Base-by-base conservation (phyloP, 129 eudicot genomes). In the Escallonia herrerae region DNA sequence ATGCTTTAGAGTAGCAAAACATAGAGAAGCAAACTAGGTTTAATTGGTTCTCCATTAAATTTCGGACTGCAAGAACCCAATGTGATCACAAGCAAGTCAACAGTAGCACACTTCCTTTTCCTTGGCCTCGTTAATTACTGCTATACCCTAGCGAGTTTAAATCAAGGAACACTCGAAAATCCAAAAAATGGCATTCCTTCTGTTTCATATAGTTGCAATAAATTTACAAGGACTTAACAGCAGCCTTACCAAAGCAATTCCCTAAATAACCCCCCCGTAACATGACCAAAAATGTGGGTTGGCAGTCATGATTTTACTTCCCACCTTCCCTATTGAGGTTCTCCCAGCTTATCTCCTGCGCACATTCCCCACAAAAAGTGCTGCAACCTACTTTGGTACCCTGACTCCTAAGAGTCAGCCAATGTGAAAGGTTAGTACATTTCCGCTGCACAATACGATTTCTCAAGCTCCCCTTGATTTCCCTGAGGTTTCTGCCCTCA, bases 311-410 rank as follows among this genome's bases (percentile, higher is more conserved):
- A 15, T 2, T 14, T 58, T 3, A 59, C 39, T 69, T 63, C 67
- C 59, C 22, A 14, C 22, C 46, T 15, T 62, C 80, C 78, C 69
- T 65, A 37, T 53, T 67, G 46, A 83, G 66, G 47, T 78, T 81
- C 67, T 78, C 91, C 91, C 88, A 88, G 43, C 84, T 68, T 4
- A 93, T 76, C 71, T 79, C 87, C 64, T 76, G 79, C 39, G 89
- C 96, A 70, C 99, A 93, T 63, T 89, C 96, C 56, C 99, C 99
- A 77, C 99, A 93, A 15, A 93, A 64, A 3, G 96, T 86, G 68
- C 69, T 77, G 74, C 96, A 80, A 37, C 96, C 99, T 2, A 40
- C 15, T 62, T 86, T 93, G 51, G 81, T 84, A 8, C 96, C 91
- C 62, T 89, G 95, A 54, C 91, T 85, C 69, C 79, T 86, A 64